Conservation (phyloP, 768 basidiomycete species). For the Lyophyllum shimeji region DNA sequence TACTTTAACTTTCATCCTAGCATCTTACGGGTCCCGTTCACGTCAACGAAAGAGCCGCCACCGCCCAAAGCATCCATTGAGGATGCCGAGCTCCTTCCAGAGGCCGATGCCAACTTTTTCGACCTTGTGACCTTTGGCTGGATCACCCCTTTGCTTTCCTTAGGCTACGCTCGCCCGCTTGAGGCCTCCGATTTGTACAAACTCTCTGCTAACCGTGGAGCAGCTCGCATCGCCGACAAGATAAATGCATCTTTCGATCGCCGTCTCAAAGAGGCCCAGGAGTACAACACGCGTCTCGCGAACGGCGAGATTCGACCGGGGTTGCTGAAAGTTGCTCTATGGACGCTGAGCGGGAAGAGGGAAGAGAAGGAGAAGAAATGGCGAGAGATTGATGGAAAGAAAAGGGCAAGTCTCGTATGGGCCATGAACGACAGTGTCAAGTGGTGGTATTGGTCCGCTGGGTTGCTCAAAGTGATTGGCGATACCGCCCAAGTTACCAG, state of each 20-base stretch:
- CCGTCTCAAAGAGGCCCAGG: conserved; percentile 53
- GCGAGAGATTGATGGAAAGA: conserved; percentile 62
- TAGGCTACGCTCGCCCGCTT: conserved; percentile 81
- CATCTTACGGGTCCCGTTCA: conserved; percentile 38
- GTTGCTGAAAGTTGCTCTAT: conserved; percentile 52
- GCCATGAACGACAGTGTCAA: conserved; percentile 78
- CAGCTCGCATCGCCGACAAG: conserved; percentile 57
- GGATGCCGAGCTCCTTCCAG: conserved; percentile 63
- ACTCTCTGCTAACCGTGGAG: conserved; percentile 61
- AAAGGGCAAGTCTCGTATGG: conserved; percentile 58
- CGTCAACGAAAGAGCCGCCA: conserved; percentile 35
- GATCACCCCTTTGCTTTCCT: conserved; percentile 67
- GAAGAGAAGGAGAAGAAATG: conserved; percentile 59
- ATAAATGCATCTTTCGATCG: conserved; percentile 67
- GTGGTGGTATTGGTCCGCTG: conserved; percentile 79
- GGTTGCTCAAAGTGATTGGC: conserved; percentile 55
- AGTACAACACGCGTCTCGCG: conserved; percentile 70
- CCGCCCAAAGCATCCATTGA: conserved; percentile 55
- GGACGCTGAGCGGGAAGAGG: conserved; percentile 55
- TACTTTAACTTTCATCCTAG: conserved; percentile 12
- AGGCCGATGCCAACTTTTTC: conserved; percentile 60
- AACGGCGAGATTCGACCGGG: conserved; percentile 63
- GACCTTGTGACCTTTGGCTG: conserved; percentile 68
- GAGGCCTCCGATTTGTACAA: conserved; percentile 82
- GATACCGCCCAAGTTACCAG: conserved; percentile 74